phyloP scores from a whole-genome alignment of 179 eudicot genomes.

The Silene coronaria region DNA sequence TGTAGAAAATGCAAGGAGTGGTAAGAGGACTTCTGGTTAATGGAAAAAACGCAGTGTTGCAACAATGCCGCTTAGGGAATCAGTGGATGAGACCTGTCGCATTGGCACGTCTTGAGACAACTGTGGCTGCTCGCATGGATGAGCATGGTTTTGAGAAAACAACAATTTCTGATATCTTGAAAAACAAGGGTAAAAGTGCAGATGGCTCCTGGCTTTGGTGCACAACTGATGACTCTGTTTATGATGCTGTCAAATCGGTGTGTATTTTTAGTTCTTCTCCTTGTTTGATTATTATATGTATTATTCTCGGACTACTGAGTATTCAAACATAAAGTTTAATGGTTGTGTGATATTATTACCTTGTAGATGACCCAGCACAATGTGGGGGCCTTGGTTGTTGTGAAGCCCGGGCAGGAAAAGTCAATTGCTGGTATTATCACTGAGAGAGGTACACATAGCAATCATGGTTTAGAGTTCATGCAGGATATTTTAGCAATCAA shows the following conservation, averaged over 20 bases:
- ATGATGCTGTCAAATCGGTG: conserved; percentile 93
- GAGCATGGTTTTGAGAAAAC: conserved; percentile 94
- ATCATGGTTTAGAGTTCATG: background rate
- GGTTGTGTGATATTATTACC: background rate
- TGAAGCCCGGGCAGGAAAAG: conserved; percentile 72
- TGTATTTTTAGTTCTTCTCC: conserved; percentile 18
- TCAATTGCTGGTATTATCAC: conserved; percentile 91
- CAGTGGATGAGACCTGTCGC: conserved; percentile 51
- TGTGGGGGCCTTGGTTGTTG: conserved; percentile 90
- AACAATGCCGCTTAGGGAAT: conserved; percentile 53
- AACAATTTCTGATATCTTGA: conserved; percentile 69
- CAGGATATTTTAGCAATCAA: background rate
- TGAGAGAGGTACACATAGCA: conserved; percentile 56
- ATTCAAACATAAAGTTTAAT: background rate
- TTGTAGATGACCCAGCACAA: conserved; percentile 91
- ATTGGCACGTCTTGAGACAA: conserved; percentile 58
- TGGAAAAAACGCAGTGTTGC: conserved; percentile 71
- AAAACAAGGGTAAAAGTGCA: conserved; percentile 68
- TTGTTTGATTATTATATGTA: background rate
- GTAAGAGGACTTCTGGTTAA: conserved; percentile 49
- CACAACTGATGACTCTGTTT: conserved; percentile 75
- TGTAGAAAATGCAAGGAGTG: conserved; percentile 71
- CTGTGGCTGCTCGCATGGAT: conserved; percentile 60
- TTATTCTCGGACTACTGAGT: background rate
- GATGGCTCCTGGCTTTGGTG: conserved; percentile 99